Percentiles rank a stretch among this genome's conserved stretches.
Conservation (phyloP, 805 yeast species). For the Candida anglica region DNA sequence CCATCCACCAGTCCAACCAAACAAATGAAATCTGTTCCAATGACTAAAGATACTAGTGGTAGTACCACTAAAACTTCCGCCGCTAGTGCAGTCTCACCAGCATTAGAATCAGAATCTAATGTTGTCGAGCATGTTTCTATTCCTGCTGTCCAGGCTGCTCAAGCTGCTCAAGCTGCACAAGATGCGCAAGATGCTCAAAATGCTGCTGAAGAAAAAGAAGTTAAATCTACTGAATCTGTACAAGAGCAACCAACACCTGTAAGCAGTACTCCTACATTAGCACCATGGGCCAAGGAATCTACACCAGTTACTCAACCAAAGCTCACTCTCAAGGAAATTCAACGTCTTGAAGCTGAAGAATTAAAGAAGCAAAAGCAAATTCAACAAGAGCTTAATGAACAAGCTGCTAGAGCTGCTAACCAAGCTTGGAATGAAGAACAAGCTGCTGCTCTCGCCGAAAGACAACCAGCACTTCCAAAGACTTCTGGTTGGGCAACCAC, state of each 20-base stretch:
- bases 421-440: slow-evolving; percentile 20
- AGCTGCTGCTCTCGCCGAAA: slow-evolving; percentile 19
- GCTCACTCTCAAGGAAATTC: slow-evolving; percentile 50
- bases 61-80: neutral
- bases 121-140: neutral
- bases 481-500: slow-evolving; percentile 43
- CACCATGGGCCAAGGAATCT: slow-evolving; percentile 45
- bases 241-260: neutral
- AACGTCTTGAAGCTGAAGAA: slow-evolving; percentile 45
- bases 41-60: neutral
- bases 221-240: neutral
- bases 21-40: neutral
- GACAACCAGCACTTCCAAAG: slow-evolving; percentile 28
- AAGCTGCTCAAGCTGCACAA: no score
- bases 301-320: slow-evolving; percentile 27
- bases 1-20: neutral
- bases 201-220: neutral
- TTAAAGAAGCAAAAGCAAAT: slow-evolving; percentile 33
- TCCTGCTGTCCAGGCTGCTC: neutral
- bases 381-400: slow-evolving; percentile 28
- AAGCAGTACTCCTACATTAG: slow-evolving; percentile 21
- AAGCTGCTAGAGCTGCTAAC: slow-evolving; percentile 19
- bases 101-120: neutral
- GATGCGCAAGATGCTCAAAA: no score
- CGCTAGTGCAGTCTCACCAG: neutral